Percentiles rank a stretch among this genome's conserved stretches.
phyloP scores from a whole-genome alignment of 495 filamentous ascomycete species.

The Lophium mytilinum region DNA sequence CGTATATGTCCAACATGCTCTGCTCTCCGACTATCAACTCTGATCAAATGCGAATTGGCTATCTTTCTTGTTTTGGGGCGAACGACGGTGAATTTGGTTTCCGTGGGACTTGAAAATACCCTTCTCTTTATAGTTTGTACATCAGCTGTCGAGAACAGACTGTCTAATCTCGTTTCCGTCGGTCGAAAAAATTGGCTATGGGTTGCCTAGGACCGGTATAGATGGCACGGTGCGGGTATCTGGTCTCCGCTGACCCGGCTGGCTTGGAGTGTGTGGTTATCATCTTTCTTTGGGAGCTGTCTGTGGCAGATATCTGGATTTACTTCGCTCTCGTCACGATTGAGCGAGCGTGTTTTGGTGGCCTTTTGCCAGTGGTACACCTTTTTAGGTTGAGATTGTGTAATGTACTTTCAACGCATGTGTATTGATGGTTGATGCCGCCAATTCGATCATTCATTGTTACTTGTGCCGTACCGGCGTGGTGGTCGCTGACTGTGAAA shows the following conservation, averaged over 20 bases:
- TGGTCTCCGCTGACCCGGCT: slow-evolving; percentile 6
- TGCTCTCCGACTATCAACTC: not conserved
- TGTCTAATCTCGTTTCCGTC: slow-evolving; percentile 2
- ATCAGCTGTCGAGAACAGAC: not conserved
- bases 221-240: slow-evolving; percentile 8
- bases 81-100: not conserved
- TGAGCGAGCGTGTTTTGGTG: not conserved
- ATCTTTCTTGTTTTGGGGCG: not conserved
- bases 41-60: not conserved
- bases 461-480: too few relatives aligned
- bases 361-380: slow-evolving; percentile 6
- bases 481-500: too few relatives aligned
- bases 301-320: not conserved
- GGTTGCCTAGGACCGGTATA: slow-evolving; percentile 1
- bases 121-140: not conserved
- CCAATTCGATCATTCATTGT: too few relatives aligned
- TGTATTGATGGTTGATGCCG: slow-evolving; percentile 6
- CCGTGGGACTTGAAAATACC: not conserved
- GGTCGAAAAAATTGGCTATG: too few relatives aligned
- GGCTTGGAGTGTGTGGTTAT: slow-evolving; percentile 7
- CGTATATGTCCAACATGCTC: too few relatives aligned
- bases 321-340: not conserved
- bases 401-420: slow-evolving; percentile 19
- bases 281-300: slow-evolving; percentile 6
- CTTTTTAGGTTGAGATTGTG: slow-evolving; percentile 16